Evolutionary conservation across 257 asterid species (phyloP).

Genomic region (Solanum etuberosum): DNA sequence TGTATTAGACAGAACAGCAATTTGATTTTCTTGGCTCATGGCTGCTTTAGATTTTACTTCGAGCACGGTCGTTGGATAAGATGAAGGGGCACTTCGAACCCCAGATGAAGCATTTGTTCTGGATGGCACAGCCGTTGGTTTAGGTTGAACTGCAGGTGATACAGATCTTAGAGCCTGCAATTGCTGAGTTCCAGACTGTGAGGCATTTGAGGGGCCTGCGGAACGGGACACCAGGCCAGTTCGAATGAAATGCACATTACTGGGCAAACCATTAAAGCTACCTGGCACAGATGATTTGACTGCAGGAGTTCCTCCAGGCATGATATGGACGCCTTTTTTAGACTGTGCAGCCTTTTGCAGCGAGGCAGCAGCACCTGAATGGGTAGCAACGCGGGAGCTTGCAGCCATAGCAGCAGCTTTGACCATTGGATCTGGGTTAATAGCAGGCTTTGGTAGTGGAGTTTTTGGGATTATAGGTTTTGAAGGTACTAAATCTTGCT

Average conservation of each 20-base stretch:
- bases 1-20: slow-evolving; percentile 1
- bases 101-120: neutral
- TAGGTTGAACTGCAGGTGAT: neutral
- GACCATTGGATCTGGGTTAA: slow-evolving; percentile 48
- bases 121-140: neutral
- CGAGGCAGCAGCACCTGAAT: slow-evolving; percentile 46
- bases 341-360: slow-evolving; percentile 50
- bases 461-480: slow-evolving; percentile 19
- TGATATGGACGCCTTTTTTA: slow-evolving; percentile 50
- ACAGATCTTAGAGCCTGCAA: neutral
- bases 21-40: slow-evolving; percentile 7
- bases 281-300: slow-evolving; percentile 34
- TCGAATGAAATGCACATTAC: slow-evolving; percentile 65
- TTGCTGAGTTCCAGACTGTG: neutral
- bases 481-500: slow-evolving; percentile 15
- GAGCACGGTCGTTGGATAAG: slow-evolving; percentile 7
- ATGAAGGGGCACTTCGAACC: neutral
- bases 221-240: neutral
- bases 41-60: slow-evolving; percentile 17
- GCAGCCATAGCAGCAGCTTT: slow-evolving; percentile 86
- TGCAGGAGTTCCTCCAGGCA: slow-evolving; percentile 39
- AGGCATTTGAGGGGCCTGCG: neutral
- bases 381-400: slow-evolving; percentile 67
- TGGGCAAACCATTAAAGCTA: slow-evolving; percentile 47
- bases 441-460: slow-evolving; percentile 21